phyloP scores from a whole-genome alignment of 768 basidiomycete genomes.

The Agrocybe praecox region DNA sequence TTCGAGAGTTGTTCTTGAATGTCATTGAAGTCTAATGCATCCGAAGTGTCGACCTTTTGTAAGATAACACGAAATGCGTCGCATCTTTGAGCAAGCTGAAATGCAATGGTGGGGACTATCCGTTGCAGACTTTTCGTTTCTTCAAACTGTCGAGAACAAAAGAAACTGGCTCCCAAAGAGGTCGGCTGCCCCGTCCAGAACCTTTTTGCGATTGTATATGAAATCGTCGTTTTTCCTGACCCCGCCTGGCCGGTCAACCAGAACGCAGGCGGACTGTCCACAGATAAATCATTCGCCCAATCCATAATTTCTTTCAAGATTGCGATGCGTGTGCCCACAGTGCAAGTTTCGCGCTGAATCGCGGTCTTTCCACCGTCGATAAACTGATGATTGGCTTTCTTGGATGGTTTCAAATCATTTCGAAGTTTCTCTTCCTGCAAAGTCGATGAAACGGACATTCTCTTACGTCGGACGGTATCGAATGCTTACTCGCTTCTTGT shows the following conservation, averaged over 20 bases:
- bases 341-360: too few species aligned
- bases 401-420: too few species aligned
- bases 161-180: constrained; percentile 25
- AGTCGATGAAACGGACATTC: too few species aligned
- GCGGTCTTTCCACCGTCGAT: too few species aligned
- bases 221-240: constrained; percentile 27
- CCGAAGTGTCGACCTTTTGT: constrained; percentile 2
- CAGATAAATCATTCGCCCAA: constrained; percentile 23
- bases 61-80: constrained; percentile 20
- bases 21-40: constrained; percentile 4
- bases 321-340: neutral
- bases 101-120: constrained; percentile 27
- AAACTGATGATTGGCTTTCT: too few species aligned
- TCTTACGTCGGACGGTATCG: too few species aligned
- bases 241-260: constrained; percentile 22
- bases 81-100: constrained; percentile 23
- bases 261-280: constrained; percentile 13
- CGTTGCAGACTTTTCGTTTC: constrained; percentile 14
- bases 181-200: neutral
- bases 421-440: too few species aligned
- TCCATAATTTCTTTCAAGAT: constrained; percentile 19
- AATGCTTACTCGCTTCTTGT: constrained; percentile 5
- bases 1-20: constrained; percentile 9
- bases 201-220: constrained; percentile 20
- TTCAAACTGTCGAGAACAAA: constrained; percentile 27